A percentile compares a stretch with the other conserved stretches of the same genome.
Evolutionary conservation across 2,329 filamentous ascomycete genomes (phyloP).

Genomic region (Curvularia lunata): DNA sequence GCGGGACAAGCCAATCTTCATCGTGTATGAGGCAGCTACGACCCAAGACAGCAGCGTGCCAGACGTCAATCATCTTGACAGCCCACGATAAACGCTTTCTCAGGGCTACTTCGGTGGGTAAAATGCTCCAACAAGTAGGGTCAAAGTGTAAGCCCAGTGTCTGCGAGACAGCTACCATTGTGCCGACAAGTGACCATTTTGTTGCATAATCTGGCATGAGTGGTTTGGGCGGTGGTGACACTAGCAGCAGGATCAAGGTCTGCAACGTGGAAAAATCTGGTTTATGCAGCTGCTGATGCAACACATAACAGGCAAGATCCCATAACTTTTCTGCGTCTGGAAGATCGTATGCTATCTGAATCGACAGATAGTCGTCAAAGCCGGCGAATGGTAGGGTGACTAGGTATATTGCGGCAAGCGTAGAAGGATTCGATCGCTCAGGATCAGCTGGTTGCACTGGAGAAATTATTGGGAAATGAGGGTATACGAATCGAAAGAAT

Average conservation of each 20-base stretch:
- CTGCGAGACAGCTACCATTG: constrained; percentile 1
- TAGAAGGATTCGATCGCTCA: neutral
- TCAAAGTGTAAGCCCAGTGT: constrained; percentile 3
- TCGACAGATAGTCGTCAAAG: constrained; percentile 4
- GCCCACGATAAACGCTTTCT: constrained; percentile 1
- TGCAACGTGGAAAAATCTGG: neutral
- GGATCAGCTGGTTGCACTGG: neutral
- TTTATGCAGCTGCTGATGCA: neutral
- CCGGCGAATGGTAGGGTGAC: constrained; percentile 2
- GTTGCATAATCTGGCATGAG: constrained; percentile 7
- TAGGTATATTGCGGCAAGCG: constrained; percentile 1
- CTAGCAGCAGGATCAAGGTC: neutral
- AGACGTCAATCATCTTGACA: constrained; percentile 4
- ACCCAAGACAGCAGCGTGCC: constrained; percentile 4
- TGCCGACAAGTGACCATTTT: constrained; percentile 6
- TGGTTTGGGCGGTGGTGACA: constrained; percentile 1
- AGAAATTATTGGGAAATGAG: constrained; percentile 2
- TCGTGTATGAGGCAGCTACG: constrained; percentile 5
- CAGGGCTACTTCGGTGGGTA: neutral
- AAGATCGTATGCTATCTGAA: constrained; percentile 6
- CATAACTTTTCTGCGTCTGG: neutral
- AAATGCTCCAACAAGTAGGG: neutral
- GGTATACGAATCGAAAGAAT: constrained; percentile 5
- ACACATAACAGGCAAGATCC: neutral
- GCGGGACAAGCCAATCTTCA: neutral